phyloP scores from a whole-genome alignment of 1,139 yeast genomes.

The Yamadazyma mexicana region DNA sequence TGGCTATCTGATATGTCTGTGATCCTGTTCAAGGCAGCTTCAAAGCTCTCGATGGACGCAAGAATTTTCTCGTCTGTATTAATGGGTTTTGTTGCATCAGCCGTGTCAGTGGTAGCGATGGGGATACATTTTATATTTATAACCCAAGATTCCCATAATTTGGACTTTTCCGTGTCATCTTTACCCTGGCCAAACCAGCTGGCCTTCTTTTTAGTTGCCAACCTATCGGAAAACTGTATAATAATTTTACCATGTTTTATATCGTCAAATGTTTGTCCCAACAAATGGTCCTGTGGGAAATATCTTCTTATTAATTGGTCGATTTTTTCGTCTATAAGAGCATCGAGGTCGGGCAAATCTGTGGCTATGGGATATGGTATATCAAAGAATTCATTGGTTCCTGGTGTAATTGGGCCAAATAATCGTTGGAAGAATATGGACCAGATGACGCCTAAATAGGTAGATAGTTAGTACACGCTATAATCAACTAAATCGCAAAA shows the following conservation, averaged over 20 bases:
- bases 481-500: not conserved
- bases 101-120: constrained; percentile 6
- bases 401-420: constrained; percentile 66
- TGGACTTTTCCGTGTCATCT: constrained; percentile 20
- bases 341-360: constrained; percentile 44
- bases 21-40: constrained; percentile 45
- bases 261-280: constrained; percentile 1
- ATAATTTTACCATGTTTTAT: constrained; percentile 23
- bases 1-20: constrained; percentile 52
- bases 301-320: constrained; percentile 32
- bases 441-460: constrained; percentile 55
- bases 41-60: constrained; percentile 38
- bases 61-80: constrained; percentile 16
- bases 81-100: not conserved
- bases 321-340: constrained; percentile 43
- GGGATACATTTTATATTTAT: constrained; percentile 39
- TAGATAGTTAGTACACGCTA: not conserved
- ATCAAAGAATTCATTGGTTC: constrained; percentile 43
- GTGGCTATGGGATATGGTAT: constrained; percentile 48
- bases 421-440: constrained; percentile 69
- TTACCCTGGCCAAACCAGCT: constrained; percentile 46
- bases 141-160: constrained; percentile 47
- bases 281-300: not conserved
- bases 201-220: constrained; percentile 31
- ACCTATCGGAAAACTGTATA: constrained; percentile 30